Evolutionary conservation across 345 rosid species (phyloP).

Genomic region (Litchi chinensis): DNA sequence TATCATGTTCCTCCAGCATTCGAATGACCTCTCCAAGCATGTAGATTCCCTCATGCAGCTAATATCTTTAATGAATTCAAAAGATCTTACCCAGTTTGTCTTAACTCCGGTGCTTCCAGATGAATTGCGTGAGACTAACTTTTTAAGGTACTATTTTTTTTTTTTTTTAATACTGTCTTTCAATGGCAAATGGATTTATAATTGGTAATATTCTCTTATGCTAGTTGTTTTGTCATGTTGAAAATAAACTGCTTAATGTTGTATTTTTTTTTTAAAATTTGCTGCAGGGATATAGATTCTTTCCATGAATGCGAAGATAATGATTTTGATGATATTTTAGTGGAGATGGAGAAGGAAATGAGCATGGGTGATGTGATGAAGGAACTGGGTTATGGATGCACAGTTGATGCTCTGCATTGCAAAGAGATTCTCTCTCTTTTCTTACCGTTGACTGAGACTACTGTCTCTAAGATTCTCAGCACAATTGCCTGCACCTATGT

Average conservation of each 20-base stretch:
- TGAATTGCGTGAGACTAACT: slow-evolving; percentile 52
- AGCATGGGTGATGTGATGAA: slow-evolving; percentile 74
- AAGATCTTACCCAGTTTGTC: slow-evolving; percentile 50
- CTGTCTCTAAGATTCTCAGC: slow-evolving; percentile 71
- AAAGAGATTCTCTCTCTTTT: slow-evolving; percentile 73
- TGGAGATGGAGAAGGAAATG: slow-evolving; percentile 83
- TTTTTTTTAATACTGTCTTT: neutral
- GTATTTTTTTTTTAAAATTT: slow-evolving; percentile 9
- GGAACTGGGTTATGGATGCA: slow-evolving; percentile 91
- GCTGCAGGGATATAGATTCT: slow-evolving; percentile 51
- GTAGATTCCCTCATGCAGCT: slow-evolving; percentile 70
- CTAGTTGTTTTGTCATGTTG: neutral
- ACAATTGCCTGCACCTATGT: slow-evolving; percentile 50
- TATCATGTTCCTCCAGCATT: slow-evolving; percentile 69
- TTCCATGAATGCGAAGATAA: slow-evolving; percentile 45
- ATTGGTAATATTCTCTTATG: neutral
- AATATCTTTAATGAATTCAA: slow-evolving; percentile 57
- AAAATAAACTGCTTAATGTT: neutral
- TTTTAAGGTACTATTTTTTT: slow-evolving; percentile 53
- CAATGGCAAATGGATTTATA: slow-evolving; percentile 1
- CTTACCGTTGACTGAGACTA: slow-evolving; percentile 68
- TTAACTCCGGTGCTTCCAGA: slow-evolving; percentile 66
- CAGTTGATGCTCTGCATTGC: slow-evolving; percentile 68
- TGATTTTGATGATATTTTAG: slow-evolving; percentile 79
- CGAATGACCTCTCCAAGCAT: slow-evolving; percentile 73